phyloP scores from a whole-genome alignment of 2,329 filamentous ascomycete species.

The Leptographium galeiforme region DNA sequence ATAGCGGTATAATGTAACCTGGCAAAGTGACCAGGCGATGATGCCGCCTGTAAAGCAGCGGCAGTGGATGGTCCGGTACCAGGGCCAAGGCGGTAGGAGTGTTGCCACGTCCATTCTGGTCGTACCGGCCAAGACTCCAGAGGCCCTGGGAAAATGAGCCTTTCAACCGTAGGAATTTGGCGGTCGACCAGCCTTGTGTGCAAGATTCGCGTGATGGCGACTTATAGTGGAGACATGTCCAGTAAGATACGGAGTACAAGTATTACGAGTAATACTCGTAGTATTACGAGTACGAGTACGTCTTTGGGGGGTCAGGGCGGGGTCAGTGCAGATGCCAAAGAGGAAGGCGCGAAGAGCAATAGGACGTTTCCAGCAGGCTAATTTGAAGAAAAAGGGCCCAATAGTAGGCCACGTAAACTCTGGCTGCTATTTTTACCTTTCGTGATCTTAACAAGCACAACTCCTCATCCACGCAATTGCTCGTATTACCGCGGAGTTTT shows the following conservation, averaged over 20 bases:
- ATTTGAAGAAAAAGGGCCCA: neutral
- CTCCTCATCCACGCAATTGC: no score
- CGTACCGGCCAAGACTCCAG: neutral
- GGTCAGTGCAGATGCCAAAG: neutral
- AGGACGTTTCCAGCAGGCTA: neutral
- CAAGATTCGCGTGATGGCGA: no score
- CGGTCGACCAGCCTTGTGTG: no score
- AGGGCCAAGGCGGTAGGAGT: neutral
- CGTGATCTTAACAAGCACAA: no score
- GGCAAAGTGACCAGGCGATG: neutral
- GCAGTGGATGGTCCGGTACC: neutral
- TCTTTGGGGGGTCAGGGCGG: neutral
- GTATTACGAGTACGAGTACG: neutral
- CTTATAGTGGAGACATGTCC: neutral
- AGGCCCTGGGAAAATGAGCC: neutral
- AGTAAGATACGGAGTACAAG: neutral
- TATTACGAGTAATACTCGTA: no score
- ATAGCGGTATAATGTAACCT: neutral
- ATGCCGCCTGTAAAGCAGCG: neutral
- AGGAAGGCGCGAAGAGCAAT: neutral
- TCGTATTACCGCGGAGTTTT: no score
- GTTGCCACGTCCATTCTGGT: neutral
- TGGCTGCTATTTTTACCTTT: no score
- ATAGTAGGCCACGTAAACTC: neutral
- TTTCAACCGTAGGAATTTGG: no score